Base-by-base conservation (phyloP, 2,329 filamentous ascomycete species). In the Nemania serpens region DNA sequence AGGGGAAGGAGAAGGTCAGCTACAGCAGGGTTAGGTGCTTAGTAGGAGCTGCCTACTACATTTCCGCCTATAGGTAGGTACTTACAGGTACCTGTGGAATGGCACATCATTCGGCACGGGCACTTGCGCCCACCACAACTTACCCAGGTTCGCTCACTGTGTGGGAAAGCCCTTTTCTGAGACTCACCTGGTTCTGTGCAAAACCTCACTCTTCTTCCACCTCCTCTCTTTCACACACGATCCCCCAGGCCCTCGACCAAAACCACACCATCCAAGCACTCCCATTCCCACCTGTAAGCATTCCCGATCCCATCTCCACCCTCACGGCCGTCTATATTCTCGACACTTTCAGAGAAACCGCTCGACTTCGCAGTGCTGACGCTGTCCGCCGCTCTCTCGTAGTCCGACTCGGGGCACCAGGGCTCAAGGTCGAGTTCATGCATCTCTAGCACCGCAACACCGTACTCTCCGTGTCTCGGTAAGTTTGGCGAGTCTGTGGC, bases 381-480 rank as follows among this genome's bases (percentile, higher is more conserved):
- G 59, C 68, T 67, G 51, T 66, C 58, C 59, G 53, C 59, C 66
- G 22, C 53, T 60, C 66, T 55, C 66, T 55, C 50, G 59, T 61
- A 71, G 69, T 61, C 70, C 65, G 69, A 70, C 68, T 66, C 63
- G 64, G 65, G 63, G 54, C 59, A 66, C 68, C 67, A 64, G 63
- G 49, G 62, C 62, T 68, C 67, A 66, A 69, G 61, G 60, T 70
- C 68, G 68, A 71, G 68, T 74, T 71, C 63, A 66, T 70, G 67
- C 71, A 71, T 71, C 67, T 68, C 66, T 69, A 65, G 63, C 71
- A 61, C 71, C 66, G 66, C 74, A 73, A 70, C 71, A 69, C 68
- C 73, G 70, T 73, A 72, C 58, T 61, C 67, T 64, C 61, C 66
- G 62, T 67, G 62, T 68, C 70, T 65, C 69, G 67, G 78, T 80